Evolutionary conservation across 2,329 filamentous ascomycete species (phyloP).

Genomic region (Gremmenia infestans): DNA sequence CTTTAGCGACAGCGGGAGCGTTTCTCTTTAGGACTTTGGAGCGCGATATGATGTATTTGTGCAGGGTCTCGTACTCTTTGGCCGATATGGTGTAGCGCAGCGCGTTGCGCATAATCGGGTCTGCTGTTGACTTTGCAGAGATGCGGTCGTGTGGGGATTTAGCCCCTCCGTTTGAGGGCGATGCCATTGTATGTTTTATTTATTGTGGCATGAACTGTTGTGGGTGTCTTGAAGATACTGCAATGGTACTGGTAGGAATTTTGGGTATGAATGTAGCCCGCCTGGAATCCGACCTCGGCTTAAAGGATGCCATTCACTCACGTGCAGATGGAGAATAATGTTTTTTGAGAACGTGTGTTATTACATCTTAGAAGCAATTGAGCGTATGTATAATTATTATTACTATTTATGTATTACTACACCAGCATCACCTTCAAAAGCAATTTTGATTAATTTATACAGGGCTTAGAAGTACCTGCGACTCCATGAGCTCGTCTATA

Average conservation of each 20-base stretch:
- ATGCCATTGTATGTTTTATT: slow-evolving; percentile 13
- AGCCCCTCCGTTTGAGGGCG: slow-evolving; percentile 12
- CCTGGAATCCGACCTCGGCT: background rate
- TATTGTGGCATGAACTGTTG: slow-evolving; percentile 1
- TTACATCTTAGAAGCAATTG: background rate
- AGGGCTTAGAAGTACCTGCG: background rate
- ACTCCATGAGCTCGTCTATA: background rate
- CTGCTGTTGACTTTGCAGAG: slow-evolving; percentile 37
- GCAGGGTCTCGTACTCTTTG: slow-evolving; percentile 78
- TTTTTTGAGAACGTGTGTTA: too few relatives aligned
- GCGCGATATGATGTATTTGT: slow-evolving; percentile 75
- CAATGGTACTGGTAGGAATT: slow-evolving; percentile 18
- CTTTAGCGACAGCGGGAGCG: slow-evolving; percentile 50
- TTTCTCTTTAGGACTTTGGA: slow-evolving; percentile 53
- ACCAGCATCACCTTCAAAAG: slow-evolving; percentile 1
- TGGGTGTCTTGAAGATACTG: slow-evolving; percentile 20
- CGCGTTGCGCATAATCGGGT: slow-evolving; percentile 77
- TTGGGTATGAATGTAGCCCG: background rate
- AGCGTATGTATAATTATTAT: background rate
- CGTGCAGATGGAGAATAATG: background rate
- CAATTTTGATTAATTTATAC: slow-evolving; percentile 1
- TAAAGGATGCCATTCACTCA: background rate
- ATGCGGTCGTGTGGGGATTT: slow-evolving; percentile 18
- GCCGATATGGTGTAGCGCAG: slow-evolving; percentile 82
- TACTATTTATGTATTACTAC: slow-evolving; percentile 4